Conservation (phyloP, 2,329 filamentous ascomycete species). For the Botrytis cinerea region DNA sequence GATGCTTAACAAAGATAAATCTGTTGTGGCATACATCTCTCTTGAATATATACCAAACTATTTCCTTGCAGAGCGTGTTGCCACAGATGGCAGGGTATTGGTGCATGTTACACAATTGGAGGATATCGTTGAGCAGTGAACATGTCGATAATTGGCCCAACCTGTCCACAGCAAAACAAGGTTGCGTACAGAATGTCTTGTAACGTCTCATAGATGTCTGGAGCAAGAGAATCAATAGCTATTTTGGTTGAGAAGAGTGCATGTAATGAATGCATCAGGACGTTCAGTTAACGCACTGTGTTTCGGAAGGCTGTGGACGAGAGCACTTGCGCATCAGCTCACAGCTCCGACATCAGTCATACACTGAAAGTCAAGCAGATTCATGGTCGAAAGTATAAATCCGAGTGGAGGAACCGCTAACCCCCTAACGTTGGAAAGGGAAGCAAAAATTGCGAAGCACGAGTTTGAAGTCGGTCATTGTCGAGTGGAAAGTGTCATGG, state of each 20-base stretch:
- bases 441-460: neutral
- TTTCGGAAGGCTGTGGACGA: neutral
- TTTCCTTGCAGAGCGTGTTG: neutral
- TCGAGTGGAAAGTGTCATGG: neutral
- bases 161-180: neutral
- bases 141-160: neutral
- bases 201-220: neutral
- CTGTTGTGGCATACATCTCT: neutral
- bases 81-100: neutral
- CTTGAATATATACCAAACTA: neutral
- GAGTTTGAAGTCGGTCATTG: neutral
- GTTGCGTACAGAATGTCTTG: neutral
- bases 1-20: neutral
- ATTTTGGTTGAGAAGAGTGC: neutral
- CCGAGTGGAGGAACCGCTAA: neutral
- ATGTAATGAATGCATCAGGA: neutral
- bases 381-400: too few relatives aligned
- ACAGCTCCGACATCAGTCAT: neutral
- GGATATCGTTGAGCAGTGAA: neutral
- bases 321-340: conserved; percentile 1
- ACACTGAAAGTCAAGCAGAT: neutral
- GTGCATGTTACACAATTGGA: neutral
- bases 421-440: neutral
- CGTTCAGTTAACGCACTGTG: neutral
- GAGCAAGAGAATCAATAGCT: neutral